phyloP scores from a whole-genome alignment of 1,284 basidiomycete genomes.

The Mycena citricolor region DNA sequence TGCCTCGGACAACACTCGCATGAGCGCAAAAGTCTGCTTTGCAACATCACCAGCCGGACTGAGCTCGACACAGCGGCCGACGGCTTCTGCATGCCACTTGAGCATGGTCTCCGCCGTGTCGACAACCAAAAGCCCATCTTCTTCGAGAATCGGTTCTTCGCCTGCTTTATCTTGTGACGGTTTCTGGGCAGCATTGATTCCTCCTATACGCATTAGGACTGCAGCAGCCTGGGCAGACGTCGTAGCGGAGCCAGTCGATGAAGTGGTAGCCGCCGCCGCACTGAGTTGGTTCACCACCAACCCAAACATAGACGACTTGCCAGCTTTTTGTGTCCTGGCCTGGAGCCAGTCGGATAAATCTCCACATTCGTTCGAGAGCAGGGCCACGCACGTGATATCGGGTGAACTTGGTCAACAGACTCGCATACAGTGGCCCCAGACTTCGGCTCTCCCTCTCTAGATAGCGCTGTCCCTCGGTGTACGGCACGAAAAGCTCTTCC shows the following conservation, averaged over 20 bases:
- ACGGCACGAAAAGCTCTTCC: conserved; percentile 96
- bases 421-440: conserved; percentile 80
- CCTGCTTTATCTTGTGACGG: conserved; percentile 60
- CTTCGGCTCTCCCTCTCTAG: conserved; percentile 91
- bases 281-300: conserved; percentile 91
- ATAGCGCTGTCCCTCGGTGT: conserved; percentile 90
- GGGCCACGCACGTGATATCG: conserved; percentile 78
- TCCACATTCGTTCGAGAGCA: conserved; percentile 13
- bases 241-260: conserved; percentile 55
- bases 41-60: conserved; percentile 79
- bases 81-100: conserved; percentile 94
- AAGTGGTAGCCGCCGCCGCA: conserved; percentile 67
- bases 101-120: conserved; percentile 86
- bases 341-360: conserved; percentile 79
- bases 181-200: conserved; percentile 57
- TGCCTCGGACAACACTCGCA: conserved; percentile 87
- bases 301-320: conserved; percentile 86
- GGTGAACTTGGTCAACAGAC: conserved; percentile 76
- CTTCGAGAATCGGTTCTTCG: conserved; percentile 74
- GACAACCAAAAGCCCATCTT: conserved; percentile 79
- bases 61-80: conserved; percentile 89
- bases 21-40: conserved; percentile 85
- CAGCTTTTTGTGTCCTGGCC: conserved; percentile 71
- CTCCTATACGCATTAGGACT: conserved; percentile 80
- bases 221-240: conserved; percentile 80